Evolutionary conservation across 2,329 filamentous ascomycete genomes (phyloP), one percentile per base, ranked within the genome.

Genomic region (Colletotrichum higginsianum): DNA sequence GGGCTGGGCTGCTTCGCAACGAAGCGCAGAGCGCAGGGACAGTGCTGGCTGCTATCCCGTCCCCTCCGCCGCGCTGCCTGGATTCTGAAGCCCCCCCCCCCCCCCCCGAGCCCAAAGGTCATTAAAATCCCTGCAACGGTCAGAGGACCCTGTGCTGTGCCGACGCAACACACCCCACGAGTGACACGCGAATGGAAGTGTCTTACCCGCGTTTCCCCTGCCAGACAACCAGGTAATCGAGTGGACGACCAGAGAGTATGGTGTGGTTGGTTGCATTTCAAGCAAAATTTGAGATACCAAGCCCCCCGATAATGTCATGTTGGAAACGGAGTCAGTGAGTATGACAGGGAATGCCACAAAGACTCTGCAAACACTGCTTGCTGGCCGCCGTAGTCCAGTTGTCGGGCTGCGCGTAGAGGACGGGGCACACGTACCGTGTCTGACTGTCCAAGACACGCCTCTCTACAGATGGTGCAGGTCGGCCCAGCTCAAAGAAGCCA

Each of bases 71-170:
- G 26, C 38, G 61, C 26, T 66, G 55, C 46, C 35, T 38, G n/a
- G 46, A 46, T n/a, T 63, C 52, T 18, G 46, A 42, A 64, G 44
- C 21, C 57, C 35, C 21, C 21, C 2, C 21, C 21, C 21, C 21
- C 21, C 21, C 21, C 21, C n/a, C 23, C 23, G 3, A 53, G 64
- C 68, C 52, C 30, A 30, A 30, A 67, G 58, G 65, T 68, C 68
- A 71, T 71, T 71, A 71, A 71, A 58, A 71, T 68, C 68, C 68
- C 65, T 71, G 68, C 65, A 63, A 58, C 35, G 16, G 5, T 38
- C 52, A 11, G 49, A 35, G 21, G 61, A 63, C 57, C 68, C 65
- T 68, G 64, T 52, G 47, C 52, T 53, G 57, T 42, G n/a, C 47
- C 26, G 65, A 52, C 50, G 49, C 63, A 50, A 55, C 18, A 26